Evolutionary conservation across 331 rosid genomes (phyloP).

Genomic region (Pyrus hybrid): DNA sequence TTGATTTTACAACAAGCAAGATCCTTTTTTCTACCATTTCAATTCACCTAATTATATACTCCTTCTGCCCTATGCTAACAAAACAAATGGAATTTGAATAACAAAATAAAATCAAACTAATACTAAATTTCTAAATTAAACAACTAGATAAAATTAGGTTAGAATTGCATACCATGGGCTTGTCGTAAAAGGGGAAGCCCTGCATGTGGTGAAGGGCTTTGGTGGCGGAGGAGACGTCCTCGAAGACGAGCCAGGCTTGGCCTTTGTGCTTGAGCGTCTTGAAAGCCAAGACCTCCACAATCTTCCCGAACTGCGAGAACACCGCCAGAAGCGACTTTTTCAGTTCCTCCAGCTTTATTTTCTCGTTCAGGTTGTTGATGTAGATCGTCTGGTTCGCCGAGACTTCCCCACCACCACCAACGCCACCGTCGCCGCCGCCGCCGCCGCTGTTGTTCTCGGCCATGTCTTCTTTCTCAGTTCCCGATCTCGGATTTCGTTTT

Average conservation of each 20-base stretch:
- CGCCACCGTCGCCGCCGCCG: slow-evolving; percentile 44
- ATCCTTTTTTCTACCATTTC: neutral
- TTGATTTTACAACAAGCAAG: neutral
- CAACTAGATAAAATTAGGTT: neutral
- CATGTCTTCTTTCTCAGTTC: slow-evolving; percentile 25
- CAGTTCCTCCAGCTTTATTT: slow-evolving; percentile 90
- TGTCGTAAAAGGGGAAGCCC: slow-evolving; percentile 94
- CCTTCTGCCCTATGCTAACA: neutral
- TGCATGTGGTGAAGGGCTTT: slow-evolving; percentile 97
- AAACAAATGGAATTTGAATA: neutral
- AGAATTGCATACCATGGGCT: slow-evolving; percentile 59
- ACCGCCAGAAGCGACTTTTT: slow-evolving; percentile 86
- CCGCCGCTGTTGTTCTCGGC: slow-evolving; percentile 42
- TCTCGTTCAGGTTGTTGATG: slow-evolving; percentile 91
- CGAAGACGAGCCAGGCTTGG: slow-evolving; percentile 96
- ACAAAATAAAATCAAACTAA: neutral
- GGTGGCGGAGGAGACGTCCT: slow-evolving; percentile 77
- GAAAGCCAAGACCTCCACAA: slow-evolving; percentile 79
- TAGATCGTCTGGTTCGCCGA: slow-evolving; percentile 70
- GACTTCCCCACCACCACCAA: slow-evolving; percentile 16
- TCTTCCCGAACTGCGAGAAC: slow-evolving; percentile 95
- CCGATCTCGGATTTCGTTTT: neutral
- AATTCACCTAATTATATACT: neutral
- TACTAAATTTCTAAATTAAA: neutral
- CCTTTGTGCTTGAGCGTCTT: slow-evolving; percentile 93